Base-by-base conservation (phyloP, 208 protist species). In the Acanthamoeba lenticulata region DNA sequence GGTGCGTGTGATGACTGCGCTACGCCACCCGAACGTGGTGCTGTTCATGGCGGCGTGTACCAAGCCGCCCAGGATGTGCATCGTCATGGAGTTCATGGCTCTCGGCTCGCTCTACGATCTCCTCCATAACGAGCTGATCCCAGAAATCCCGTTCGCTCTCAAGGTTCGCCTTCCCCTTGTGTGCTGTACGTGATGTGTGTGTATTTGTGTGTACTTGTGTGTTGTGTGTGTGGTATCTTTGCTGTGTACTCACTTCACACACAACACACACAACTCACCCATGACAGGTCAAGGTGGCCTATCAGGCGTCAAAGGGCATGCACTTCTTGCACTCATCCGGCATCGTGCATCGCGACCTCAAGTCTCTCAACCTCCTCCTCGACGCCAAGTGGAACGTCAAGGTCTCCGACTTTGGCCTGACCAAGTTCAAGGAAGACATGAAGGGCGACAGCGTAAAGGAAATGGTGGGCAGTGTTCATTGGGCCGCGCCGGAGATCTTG, bases 21-120 rank as follows among this genome's bases (percentile, higher is more conserved):
- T 96, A 11, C 42, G 79, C 2, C 95, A 96, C 34, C 95, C 95
- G 36, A 96, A 96, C 92, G 55, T 96, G 15, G 93, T 95, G 15
- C 91, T 96, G 21, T 96, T 96, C 72, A 95, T 96, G 52, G 95
- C 92, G 0, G 95, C 83, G 29, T 96, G 60, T 40, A 72, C 81
- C 42, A 86, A 47, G 44, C 9, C 38, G 6, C 44, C 44, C 0
- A 29, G 29, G 44, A 86, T 86, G 77, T 47, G 44, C 21, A 86
- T 86, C 34, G 77, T 86, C 19, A 86, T 47, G 44, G 77, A 86
- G 77, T 57, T 86, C 44, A 86, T 86, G 77, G 9, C 77, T 21
- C 38, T 60, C 4, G 77, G 77, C 1, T 60, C 38, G 0, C 77
- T 86, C 65, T 77, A n/a, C 17, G 65, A 77, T 36, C 34, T 77